Evolutionary conservation across 495 filamentous ascomycete genomes (phyloP).

Genomic region (Durotheca rogersii): DNA sequence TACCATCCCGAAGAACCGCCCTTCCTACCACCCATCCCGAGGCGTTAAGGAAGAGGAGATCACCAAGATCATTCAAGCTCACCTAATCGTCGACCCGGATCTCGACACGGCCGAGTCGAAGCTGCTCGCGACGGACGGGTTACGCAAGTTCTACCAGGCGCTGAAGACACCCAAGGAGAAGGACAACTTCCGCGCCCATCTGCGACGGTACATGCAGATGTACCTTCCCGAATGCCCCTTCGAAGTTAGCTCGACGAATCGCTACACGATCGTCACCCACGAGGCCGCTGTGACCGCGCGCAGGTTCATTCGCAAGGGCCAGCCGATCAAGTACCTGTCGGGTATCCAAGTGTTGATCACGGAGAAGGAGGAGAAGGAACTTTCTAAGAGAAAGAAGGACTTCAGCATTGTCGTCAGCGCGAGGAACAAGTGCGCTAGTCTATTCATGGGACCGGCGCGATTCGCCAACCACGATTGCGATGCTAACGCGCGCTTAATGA

Average conservation of each 20-base stretch:
- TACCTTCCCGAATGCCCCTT: conserved; percentile 92
- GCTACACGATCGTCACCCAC: conserved; percentile 86
- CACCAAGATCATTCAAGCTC: conserved; percentile 70
- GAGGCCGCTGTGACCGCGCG: conserved; percentile 89
- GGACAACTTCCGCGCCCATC: conserved; percentile 82
- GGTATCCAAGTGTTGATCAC: conserved; percentile 91
- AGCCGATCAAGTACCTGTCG: conserved; percentile 84
- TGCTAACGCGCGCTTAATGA: conserved; percentile 84
- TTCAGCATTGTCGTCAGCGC: conserved; percentile 96
- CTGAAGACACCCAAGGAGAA: conserved; percentile 76
- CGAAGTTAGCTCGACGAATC: conserved; percentile 90
- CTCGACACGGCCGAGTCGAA: conserved; percentile 64
- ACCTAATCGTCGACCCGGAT: conserved; percentile 75
- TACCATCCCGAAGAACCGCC: conserved; percentile 88
- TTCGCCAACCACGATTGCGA: conserved; percentile 98
- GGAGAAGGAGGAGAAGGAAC: conserved; percentile 78
- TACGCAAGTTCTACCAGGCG: conserved; percentile 65
- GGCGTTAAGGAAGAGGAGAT: conserved; percentile 81
- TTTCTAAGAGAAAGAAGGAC: conserved; percentile 77
- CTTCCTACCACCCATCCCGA: conserved; percentile 78
- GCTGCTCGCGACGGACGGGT: conserved; percentile 69
- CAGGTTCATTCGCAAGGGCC: conserved; percentile 71
- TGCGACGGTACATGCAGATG: conserved; percentile 88
- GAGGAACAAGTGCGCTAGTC: conserved; percentile 78
- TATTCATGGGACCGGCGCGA: conserved; percentile 91